Evolutionary conservation across 306 rosid genomes (phyloP).

Genomic region (Fagus sylvatica): DNA sequence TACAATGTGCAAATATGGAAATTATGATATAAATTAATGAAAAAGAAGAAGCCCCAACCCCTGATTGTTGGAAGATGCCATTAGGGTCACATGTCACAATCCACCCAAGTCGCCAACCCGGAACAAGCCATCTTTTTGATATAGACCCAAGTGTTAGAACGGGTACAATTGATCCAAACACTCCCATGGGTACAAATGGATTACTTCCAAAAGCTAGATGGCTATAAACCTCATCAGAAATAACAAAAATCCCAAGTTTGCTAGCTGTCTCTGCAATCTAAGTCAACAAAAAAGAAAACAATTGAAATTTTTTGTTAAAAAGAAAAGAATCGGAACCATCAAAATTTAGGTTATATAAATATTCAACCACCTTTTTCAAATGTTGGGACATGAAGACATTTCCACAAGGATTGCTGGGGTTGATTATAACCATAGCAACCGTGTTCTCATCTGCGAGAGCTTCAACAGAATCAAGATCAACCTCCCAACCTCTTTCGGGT

Average conservation of each 20-base stretch:
- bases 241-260: constrained; percentile 51
- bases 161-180: constrained; percentile 49
- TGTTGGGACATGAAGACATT: constrained; percentile 59
- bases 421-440: constrained; percentile 60
- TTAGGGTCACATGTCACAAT: constrained; percentile 53
- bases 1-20: not conserved
- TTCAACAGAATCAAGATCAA: constrained; percentile 58
- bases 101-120: constrained; percentile 80
- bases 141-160: constrained; percentile 64
- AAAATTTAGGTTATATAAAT: not conserved
- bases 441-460: constrained; percentile 60
- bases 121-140: constrained; percentile 65
- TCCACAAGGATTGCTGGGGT: constrained; percentile 72
- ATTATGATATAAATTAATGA: not conserved
- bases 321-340: not conserved
- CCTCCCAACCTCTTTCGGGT: constrained; percentile 63
- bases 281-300: not conserved
- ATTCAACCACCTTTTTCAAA: constrained; percentile 41
- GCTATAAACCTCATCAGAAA: constrained; percentile 68
- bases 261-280: constrained; percentile 67
- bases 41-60: constrained; percentile 32
- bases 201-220: constrained; percentile 49
- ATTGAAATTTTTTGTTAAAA: not conserved
- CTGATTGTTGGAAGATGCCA: constrained; percentile 44
- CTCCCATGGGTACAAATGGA: constrained; percentile 69